Conservation (phyloP, 2,329 filamentous ascomycete genomes). For the Phaeomoniella chlamydospora region DNA sequence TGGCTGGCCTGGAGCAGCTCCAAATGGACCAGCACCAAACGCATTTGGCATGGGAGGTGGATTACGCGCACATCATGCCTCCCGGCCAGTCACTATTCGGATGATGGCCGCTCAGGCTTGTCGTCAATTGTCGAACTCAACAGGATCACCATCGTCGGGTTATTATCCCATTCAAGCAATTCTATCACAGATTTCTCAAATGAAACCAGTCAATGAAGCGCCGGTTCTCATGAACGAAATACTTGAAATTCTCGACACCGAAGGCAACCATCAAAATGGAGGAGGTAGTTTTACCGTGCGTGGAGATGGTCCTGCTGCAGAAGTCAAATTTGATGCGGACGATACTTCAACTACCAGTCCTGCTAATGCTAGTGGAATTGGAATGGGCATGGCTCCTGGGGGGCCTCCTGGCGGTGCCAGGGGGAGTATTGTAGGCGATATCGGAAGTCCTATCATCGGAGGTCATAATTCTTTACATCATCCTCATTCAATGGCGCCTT, state of each 20-base stretch:
- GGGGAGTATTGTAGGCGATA: slow-evolving; percentile 45
- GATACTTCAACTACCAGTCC: no score
- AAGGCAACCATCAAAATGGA: slow-evolving; percentile 73
- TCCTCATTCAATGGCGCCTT: neutral
- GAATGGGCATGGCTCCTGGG: slow-evolving; percentile 15
- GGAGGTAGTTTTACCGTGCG: slow-evolving; percentile 72
- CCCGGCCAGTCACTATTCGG: slow-evolving; percentile 55
- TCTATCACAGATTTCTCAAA: slow-evolving; percentile 48
- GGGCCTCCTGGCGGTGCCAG: slow-evolving; percentile 22
- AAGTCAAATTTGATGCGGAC: slow-evolving; percentile 38
- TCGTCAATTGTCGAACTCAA: slow-evolving; percentile 39
- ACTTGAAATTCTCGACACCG: slow-evolving; percentile 75
- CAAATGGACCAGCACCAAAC: slow-evolving; percentile 15
- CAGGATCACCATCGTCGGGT: slow-evolving; percentile 34
- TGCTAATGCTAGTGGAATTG: no score
- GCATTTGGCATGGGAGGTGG: slow-evolving; percentile 34
- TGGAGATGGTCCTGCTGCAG: slow-evolving; percentile 27
- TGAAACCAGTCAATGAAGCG: slow-evolving; percentile 44
- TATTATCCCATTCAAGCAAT: slow-evolving; percentile 57
- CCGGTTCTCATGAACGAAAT: slow-evolving; percentile 52
- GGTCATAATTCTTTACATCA: slow-evolving; percentile 14
- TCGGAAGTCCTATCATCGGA: slow-evolving; percentile 49
- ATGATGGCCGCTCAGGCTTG: slow-evolving; percentile 66
- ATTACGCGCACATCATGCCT: slow-evolving; percentile 35
- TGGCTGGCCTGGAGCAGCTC: slow-evolving; percentile 22